A percentile compares a stretch with the other conserved stretches of the same genome.
Evolutionary conservation across 371 early-diverging fungal species (phyloP).

Genomic region (Cokeromyces recurvatus): DNA sequence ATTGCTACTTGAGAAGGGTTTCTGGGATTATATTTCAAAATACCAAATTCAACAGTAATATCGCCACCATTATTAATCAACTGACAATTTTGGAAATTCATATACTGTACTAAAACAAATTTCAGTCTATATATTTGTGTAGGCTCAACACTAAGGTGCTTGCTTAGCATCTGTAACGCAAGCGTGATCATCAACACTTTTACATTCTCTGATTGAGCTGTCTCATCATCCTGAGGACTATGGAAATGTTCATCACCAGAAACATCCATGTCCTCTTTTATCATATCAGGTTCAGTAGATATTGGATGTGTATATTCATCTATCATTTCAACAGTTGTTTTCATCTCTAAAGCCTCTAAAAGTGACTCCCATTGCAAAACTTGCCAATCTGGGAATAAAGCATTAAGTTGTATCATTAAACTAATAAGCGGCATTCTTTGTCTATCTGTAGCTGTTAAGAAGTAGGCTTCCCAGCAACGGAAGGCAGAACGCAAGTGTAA

Average conservation of each 20-base stretch:
- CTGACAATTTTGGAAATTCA: slow-evolving; percentile 41
- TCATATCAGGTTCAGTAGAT: neutral
- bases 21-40: slow-evolving; percentile 30
- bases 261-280: neutral
- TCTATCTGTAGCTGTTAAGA: slow-evolving; percentile 35
- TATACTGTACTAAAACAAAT: slow-evolving; percentile 29
- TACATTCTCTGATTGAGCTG: slow-evolving; percentile 35
- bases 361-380: slow-evolving; percentile 52
- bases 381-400: slow-evolving; percentile 51
- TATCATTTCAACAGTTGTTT: slow-evolving; percentile 23
- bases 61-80: slow-evolving; percentile 28
- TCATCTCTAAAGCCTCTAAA: slow-evolving; percentile 37
- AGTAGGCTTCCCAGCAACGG: slow-evolving; percentile 56
- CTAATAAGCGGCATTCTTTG: slow-evolving; percentile 34
- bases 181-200: slow-evolving; percentile 40
- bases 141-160: slow-evolving; percentile 33
- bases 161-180: slow-evolving; percentile 49
- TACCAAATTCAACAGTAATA: slow-evolving; percentile 31
- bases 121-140: slow-evolving; percentile 40
- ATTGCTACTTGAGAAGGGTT: slow-evolving; percentile 29
- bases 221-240: neutral
- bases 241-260: neutral
- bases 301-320: slow-evolving; percentile 18
- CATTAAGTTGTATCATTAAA: slow-evolving; percentile 46
- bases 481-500: slow-evolving; percentile 45